phyloP scores from a whole-genome alignment of 306 rosid genomes.

The Acmispon strigosus region DNA sequence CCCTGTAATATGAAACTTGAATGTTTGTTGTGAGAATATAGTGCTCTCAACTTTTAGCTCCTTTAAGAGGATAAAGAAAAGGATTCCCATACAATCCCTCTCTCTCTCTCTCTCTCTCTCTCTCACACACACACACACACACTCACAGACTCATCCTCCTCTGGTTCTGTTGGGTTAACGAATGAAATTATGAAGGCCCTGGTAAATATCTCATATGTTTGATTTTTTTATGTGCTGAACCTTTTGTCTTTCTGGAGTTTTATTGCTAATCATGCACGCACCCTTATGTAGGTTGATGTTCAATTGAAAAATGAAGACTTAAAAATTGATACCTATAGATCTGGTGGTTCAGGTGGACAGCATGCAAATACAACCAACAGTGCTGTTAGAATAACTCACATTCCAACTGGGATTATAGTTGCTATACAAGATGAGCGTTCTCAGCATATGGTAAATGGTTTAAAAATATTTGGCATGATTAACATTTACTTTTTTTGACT shows the following conservation, averaged over 20 bases:
- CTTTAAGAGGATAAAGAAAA: background rate
- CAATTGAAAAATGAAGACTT: constrained; percentile 82
- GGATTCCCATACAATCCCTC: background rate
- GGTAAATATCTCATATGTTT: background rate
- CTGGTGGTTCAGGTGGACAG: constrained; percentile 96
- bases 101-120: background rate
- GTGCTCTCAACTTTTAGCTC: background rate
- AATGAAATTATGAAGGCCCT: constrained; percentile 2
- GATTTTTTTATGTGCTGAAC: background rate
- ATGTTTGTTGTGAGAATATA: background rate
- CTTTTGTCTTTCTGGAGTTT: background rate
- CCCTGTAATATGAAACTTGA: background rate
- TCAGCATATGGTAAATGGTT: constrained; percentile 67
- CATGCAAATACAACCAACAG: constrained; percentile 94
- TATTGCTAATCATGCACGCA: background rate
- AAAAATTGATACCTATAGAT: constrained; percentile 74
- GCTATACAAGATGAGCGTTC: constrained; percentile 93
- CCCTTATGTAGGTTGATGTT: constrained; percentile 76
- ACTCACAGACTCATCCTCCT: background rate
- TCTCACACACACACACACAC: background rate
- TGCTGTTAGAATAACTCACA: constrained; percentile 86
- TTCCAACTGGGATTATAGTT: constrained; percentile 74
- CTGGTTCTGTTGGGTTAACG: background rate
- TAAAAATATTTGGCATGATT: constrained; percentile 7
- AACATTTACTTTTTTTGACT: background rate